Evolutionary conservation across 2,329 filamentous ascomycete species (phyloP), one percentile per base, ranked within the genome.

Genomic region (Fusarium sp.): DNA sequence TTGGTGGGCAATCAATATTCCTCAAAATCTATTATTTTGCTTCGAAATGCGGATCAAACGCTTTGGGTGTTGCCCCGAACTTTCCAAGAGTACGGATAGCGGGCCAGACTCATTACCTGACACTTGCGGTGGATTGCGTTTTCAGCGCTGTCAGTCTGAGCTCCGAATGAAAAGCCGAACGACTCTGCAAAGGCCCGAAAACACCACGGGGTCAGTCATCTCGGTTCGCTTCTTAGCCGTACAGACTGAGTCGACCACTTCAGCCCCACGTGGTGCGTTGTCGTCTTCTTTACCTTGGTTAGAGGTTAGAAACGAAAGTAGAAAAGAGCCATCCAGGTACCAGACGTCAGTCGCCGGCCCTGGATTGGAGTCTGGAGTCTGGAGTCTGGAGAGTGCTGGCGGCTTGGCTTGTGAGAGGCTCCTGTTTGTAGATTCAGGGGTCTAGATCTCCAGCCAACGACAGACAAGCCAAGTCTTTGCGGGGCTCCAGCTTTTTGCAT

Each of bases 401-500:
- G 43, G 64, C 58, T 62, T 63, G 69, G 65, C 65, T 69, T 60
- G 43, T 45, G 38, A 47, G 50, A 56, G 36, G 50, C 61, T 48
- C 62, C 44, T 63, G 49, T 59, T 42, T 56, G 62, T 58, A 65
- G 62, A 73, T 72, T 56, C 61, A 65, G 68, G 60, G 71, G 58
- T 62, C 60, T 68, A 66, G 71, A 72, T 73, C 62, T 62, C 58
- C 53, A 57, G 24, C 55, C 60, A 58, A 63, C 58, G 58, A 55
- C 45, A 51, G 56, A 53, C 61, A 69, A 68, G 69, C 67, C 68
- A 46, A 34, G 50, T 28, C 62, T 70, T 62, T 64, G 68, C 56
- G 68, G 71, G 71, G 71, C 71, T 73, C 69, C 67, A 71, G 65
- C 67, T 73, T 73, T 73, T 60, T 60, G 46, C 66, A 73, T 71